Evolutionary conservation across 148 eudicot genomes (phyloP), one percentile per base, ranked within the genome.

Genomic region (Limonium bicolor): DNA sequence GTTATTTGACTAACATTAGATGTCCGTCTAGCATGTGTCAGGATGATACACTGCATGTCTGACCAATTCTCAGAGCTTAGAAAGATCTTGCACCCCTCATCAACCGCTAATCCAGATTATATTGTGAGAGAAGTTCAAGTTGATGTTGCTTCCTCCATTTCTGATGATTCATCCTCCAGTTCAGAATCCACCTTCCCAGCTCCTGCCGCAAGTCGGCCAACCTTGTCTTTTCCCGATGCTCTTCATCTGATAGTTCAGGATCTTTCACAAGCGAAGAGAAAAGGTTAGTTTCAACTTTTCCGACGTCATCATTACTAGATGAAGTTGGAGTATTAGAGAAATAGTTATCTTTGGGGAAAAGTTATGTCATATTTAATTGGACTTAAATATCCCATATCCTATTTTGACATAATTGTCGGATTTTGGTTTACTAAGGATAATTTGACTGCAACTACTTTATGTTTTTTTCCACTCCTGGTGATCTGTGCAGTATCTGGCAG

Each of bases 61-160:
- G 77, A 79, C 68, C 95, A 84, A 70, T 77, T 90, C 53, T 84
- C 82, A 46, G 95, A 84, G 85, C 81, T 90, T 69, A 84, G 84
- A 71, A 80, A 69, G 84, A 67, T 84, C 20, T 78, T 90, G 60
- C 59, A 73, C 58, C 60, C 81, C 39, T 70, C 86, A 54, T 58
- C 80, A 60, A 69, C 65, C 69, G 70, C 77, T 53, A 58, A 94
- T 40, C 57, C 84, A 45, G 75, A 73, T 51, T 53, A 62, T 41
- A 50, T 63, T 55, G 56, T 62, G 52, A 73, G 74, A 66, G 79
- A 78, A 53, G 57, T 63, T 56, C 59, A 39, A 25, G 67, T 56
- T 60, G 87, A 78, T 70, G 75, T 61, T 44, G 33, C 69, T 23
- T 78, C 80, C 27, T 49, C 69, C 50, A 80, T 87, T 31, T 80